phyloP scores from a whole-genome alignment of 2,329 filamentous ascomycete genomes.

The Ophiostoma populinum region DNA sequence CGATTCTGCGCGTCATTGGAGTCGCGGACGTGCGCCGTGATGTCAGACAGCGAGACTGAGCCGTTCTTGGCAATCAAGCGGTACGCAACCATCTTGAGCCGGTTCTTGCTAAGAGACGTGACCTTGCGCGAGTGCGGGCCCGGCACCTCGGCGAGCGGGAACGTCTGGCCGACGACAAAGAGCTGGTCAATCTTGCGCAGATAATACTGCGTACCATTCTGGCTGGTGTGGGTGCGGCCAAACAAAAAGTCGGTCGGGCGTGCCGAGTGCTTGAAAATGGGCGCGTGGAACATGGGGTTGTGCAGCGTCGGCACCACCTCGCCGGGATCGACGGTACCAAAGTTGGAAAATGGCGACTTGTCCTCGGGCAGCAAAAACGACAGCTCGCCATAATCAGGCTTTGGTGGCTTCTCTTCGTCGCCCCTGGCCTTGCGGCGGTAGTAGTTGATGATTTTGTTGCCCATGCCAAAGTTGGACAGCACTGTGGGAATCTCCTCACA shows the following conservation, averaged over 20 bases:
- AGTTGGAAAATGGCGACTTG: conserved; percentile 87
- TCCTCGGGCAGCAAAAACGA: conserved; percentile 81
- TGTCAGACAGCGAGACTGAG: conserved; percentile 59
- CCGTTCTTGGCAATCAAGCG: conserved; percentile 67
- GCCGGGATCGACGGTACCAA: conserved; percentile 81
- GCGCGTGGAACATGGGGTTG: conserved; percentile 89
- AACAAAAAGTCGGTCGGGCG: conserved; percentile 74
- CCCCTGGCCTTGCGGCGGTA: conserved; percentile 69
- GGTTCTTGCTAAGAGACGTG: conserved; percentile 90
- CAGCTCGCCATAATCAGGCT: conserved; percentile 74
- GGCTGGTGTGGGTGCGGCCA: conserved; percentile 62
- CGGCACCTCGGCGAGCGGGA: conserved; percentile 82
- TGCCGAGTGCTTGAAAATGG: conserved; percentile 73
- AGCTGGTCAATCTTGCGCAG: conserved; percentile 82
- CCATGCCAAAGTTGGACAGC: conserved; percentile 95
- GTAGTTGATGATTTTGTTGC: conserved; percentile 89
- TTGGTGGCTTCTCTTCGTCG: conserved; percentile 61
- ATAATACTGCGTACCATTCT: conserved; percentile 63
- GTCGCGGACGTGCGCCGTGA: conserved; percentile 82
- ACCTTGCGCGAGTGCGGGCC: conserved; percentile 89
- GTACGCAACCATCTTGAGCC: conserved; percentile 90
- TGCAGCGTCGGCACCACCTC: conserved; percentile 82
- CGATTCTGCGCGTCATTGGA: conserved; percentile 91
- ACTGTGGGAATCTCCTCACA: conserved; percentile 86
- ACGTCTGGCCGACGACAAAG: conserved; percentile 80